These are phyloP conservation scores for Phytophthora colocasiae DNA, from an alignment of 352 stramenopile species.

Conservation along the genomic window DNA sequence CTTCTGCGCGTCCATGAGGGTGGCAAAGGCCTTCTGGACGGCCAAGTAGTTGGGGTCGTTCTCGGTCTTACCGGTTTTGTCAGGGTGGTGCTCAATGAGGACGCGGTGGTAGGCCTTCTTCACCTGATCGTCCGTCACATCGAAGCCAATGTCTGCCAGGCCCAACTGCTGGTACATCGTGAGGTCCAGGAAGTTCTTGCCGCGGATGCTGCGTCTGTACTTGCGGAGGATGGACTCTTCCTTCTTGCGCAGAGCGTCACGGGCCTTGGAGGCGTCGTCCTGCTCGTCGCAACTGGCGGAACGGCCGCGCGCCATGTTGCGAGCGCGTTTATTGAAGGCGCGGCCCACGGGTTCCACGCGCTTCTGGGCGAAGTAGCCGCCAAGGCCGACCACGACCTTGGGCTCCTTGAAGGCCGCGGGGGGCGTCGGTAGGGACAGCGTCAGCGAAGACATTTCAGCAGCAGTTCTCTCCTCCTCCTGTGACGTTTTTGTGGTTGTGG, in stretches of 20 bases:
- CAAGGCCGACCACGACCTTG: slow-evolving; percentile 60
- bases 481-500: slow-evolving; percentile 16
- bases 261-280: slow-evolving; percentile 68
- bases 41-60: slow-evolving; percentile 91
- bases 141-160: slow-evolving; percentile 76
- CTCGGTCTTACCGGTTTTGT: slow-evolving; percentile 91
- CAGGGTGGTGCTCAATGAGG: slow-evolving; percentile 88
- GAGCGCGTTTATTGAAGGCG: slow-evolving; percentile 75
- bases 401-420: slow-evolving; percentile 61
- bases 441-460: slow-evolving; percentile 45
- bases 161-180: slow-evolving; percentile 91
- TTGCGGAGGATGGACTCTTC: slow-evolving; percentile 77
- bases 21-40: slow-evolving; percentile 85
- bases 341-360: slow-evolving; percentile 76
- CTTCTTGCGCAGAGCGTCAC: slow-evolving; percentile 68
- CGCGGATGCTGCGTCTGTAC: slow-evolving; percentile 82
- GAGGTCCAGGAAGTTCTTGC: slow-evolving; percentile 84
- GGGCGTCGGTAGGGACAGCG: slow-evolving; percentile 68
- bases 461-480: background rate
- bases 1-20: slow-evolving; percentile 83
- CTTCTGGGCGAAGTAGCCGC: slow-evolving; percentile 82
- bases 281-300: slow-evolving; percentile 81
- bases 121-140: slow-evolving; percentile 84
- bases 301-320: slow-evolving; percentile 76
- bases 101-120: slow-evolving; percentile 91